Base-by-base conservation (phyloP, 805 yeast genomes). In the Pichia membranifaciens region DNA sequence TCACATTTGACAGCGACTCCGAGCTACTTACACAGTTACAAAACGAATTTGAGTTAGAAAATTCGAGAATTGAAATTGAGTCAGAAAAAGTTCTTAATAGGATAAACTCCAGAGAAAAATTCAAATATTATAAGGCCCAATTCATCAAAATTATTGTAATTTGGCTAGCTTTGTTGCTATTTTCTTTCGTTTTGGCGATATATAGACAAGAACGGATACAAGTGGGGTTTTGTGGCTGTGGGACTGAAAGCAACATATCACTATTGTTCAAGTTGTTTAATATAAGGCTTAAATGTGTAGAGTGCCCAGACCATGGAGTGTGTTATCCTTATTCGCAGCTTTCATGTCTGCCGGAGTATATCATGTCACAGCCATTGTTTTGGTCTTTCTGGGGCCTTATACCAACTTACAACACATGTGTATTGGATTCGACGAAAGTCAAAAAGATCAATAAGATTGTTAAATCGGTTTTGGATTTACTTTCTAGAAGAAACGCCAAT, bases 301-400 rank as follows among this genome's bases (percentile, higher is more conserved):
- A 78, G 16, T 91, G 98, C 62, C 98, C 98, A 1, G 75, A 73
- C 2, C 84, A 90, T 65, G 93, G 90, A 0, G 69, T 80, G 39
- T 91, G 98, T 64, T 81, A 73, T 54, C 78, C 82, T 21, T 64
- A 73, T 43, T 71, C 87, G 53, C 69, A 75, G 48, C 58, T 87
- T 2, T 77, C 74, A 44, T 91, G 99, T 65, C 81, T 77, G 54
- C 83, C 82, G 34, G 96, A 86, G 54, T 86, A 71, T 57, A 66
- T 77, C 32, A 68, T 70, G 28, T 59, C 61, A 33, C 70, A 73
- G 44, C 82, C 84, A 6, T 74, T 81, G 73, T 72, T 79, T 54
- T 68, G 76, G 38, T 64, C 79, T 20, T 10, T 49, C 6, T 72
- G 74, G 47, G 84, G 86, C 2, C 49, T 78, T 10, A 65, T 86